A percentile compares a stretch with the other conserved stretches of the same genome.
Evolutionary conservation across 2,329 filamentous ascomycete species (phyloP).

Genomic region (Colletotrichum magnum): DNA sequence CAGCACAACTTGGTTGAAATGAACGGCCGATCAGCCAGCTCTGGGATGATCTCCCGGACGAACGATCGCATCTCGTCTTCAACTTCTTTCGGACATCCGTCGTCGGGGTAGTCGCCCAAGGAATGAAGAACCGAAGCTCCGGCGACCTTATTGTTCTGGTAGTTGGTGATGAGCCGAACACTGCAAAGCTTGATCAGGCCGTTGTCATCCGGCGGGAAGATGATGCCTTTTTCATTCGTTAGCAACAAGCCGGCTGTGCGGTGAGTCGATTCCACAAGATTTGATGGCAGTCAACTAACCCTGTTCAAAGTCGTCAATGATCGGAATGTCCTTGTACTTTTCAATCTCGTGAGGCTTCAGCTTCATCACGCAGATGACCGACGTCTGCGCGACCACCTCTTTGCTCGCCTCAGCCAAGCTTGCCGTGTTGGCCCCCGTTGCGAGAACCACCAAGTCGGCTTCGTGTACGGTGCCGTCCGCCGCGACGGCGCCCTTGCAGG

Average conservation of each 20-base stretch:
- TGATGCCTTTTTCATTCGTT: constrained; percentile 54
- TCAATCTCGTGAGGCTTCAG: constrained; percentile 71
- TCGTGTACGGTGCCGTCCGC: constrained; percentile 60
- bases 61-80: constrained; percentile 66
- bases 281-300: neutral
- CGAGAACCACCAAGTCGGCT: constrained; percentile 74
- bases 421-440: constrained; percentile 77
- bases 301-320: constrained; percentile 49
- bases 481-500: constrained; percentile 63
- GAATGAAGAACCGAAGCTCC: constrained; percentile 43
- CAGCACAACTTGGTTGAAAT: constrained; percentile 65
- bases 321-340: constrained; percentile 59
- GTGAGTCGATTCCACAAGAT: neutral
- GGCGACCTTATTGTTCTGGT: constrained; percentile 47
- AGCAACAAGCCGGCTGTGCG: neutral
- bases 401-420: constrained; percentile 74
- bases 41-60: constrained; percentile 64
- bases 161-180: constrained; percentile 66
- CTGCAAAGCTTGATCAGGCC: constrained; percentile 67
- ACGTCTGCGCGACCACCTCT: constrained; percentile 74
- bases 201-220: constrained; percentile 66
- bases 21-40: constrained; percentile 63
- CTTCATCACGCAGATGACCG: constrained; percentile 73
- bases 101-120: constrained; percentile 46
- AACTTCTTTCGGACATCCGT: constrained; percentile 63